Evolutionary conservation across 768 basidiomycete species (phyloP), one percentile per base, ranked within the genome.

Genomic region (Lentinula lateritia): DNA sequence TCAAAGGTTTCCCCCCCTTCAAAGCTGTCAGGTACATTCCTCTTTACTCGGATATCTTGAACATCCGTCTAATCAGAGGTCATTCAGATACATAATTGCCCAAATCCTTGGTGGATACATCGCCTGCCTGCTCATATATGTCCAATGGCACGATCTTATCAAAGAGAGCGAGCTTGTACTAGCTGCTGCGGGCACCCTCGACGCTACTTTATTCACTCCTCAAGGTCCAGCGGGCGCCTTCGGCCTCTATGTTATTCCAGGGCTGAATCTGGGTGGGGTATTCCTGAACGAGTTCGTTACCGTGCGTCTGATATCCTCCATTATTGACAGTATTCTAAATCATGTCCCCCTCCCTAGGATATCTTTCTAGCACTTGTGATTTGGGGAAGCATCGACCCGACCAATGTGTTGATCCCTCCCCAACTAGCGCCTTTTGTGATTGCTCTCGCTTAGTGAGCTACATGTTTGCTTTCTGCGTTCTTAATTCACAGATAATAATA

Each of bases 71-170:
- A 20, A 48, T 20, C 10, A 10, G 46, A 48, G 6, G 46, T 18
- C 13, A 48, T 23, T 9, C 46, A 88, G 87, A 71, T 90, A 88
- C 67, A 86, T 89, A 62, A 45, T 80, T 12, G 81, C 86, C 0
- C 89, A 92, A 67, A 78, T 88, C 63, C 63, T 88, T 4, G 90
- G 88, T 5, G 84, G 79, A 12, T 88, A 85, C 64, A 70, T 89
- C 63, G 89, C 85, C 0, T 83, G 80, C 60, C 72, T 87, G 42
- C 62, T 85, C 50, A 69, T 86, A 54, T 90, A 90, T 67, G 75
- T 76, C 5, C 85, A 89, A 65, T 91, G 86, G 75, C 80, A 80
- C 63, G 73, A 80, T 50, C 60, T 79, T 52, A 75, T 90, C 41
- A 65, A 70, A 52, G 82, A 83, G 63, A 45, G 71, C 64, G 38